Evolutionary conservation across 306 rosid genomes (phyloP), one percentile per base, ranked within the genome.

Genomic region (Quercus glauca): DNA sequence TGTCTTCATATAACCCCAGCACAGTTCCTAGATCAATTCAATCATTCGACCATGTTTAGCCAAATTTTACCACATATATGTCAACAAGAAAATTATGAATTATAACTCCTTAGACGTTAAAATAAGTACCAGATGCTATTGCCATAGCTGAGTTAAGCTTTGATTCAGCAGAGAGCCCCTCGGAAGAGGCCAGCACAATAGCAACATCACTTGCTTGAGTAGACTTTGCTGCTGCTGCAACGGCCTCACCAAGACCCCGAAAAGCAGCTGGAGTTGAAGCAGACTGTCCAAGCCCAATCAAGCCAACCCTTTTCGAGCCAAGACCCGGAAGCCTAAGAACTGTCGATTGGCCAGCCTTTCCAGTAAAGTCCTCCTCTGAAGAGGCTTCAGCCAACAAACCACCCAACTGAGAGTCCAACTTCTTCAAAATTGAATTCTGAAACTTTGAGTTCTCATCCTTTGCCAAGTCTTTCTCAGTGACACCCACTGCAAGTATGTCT

Each of bases 321-420:
- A 91, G 93, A 63, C 99, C 98, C 0, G 92, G 75, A 57, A 88
- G 87, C 83, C 98, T 91, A 76, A 91, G 88, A 81, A 96, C 81
- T 0, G 88, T 90, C 3, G 96, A 90, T 74, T 96, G 99, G 70
- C 98, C 99, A 71, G 61, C 80, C 87, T 93, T 96, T 28, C 97
- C 99, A 3, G 91, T 88, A 81, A 93, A 96, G 82, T 93, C 99
- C 89, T 96, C 99, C 86, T 96, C 99, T 4, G 88, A 81, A 77
- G 99, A 96, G 6, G 84, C 96, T 76, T 96, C 97, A 64, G 97
- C 90, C 86, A 96, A 86, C 9, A 93, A 45, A 64, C 99, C 99
- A 31, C 98, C 97, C 93, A 96, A 82, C 81, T 77, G 85, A 0
- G 87, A 85, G 86, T 96, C 99, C 58, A 96, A 85, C 84, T 93